phyloP scores from a whole-genome alignment of 148 eudicot species.

The Gaultheria prostrata region DNA sequence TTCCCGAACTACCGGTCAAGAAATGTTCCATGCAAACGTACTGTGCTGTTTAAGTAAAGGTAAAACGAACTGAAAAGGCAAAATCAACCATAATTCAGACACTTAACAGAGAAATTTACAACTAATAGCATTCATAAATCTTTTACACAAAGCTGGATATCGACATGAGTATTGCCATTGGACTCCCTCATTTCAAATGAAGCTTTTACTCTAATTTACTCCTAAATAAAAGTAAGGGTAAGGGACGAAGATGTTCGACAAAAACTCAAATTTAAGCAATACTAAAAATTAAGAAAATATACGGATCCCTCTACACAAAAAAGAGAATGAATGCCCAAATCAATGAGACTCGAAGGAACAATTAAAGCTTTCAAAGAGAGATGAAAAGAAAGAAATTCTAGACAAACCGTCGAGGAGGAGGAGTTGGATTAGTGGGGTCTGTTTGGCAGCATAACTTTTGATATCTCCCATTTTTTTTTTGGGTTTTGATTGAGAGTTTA shows the following conservation, averaged over 20 bases:
- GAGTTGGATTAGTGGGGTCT: background rate
- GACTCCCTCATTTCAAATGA: background rate
- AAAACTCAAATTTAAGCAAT: background rate
- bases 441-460: slow-evolving; percentile 7
- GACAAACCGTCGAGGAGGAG: background rate
- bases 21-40: background rate
- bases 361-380: background rate
- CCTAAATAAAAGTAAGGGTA: background rate
- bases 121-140: background rate
- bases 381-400: background rate
- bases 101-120: background rate
- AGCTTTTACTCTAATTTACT: background rate
- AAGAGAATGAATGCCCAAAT: background rate
- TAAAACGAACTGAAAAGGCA: background rate
- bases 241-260: background rate
- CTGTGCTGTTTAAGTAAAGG: background rate
- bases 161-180: background rate
- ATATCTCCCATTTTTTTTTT: slow-evolving; percentile 1
- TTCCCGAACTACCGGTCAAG: background rate
- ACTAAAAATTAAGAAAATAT: background rate
- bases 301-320: background rate
- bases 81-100: background rate
- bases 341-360: background rate
- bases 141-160: background rate
- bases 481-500: background rate